phyloP scores from a whole-genome alignment of 2,329 filamentous ascomycete genomes.

The Diplodia scrobiculata region DNA sequence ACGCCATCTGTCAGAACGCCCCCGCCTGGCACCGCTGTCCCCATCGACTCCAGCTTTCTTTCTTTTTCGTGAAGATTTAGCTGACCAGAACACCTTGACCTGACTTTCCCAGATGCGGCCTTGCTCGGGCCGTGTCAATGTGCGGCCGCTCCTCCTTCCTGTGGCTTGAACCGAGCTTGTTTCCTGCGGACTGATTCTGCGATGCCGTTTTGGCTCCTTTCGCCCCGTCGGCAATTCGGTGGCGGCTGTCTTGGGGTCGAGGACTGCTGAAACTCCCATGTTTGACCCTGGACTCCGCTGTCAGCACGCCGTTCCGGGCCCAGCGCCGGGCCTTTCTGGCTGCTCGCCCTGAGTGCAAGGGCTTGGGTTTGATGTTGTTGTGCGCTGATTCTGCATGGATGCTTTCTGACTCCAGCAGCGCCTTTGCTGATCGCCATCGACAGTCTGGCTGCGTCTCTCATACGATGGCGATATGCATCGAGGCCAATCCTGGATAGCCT shows the following conservation, averaged over 20 bases:
- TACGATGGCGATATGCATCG: not conserved
- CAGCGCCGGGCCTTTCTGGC: not conserved
- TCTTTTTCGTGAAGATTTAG: not conserved
- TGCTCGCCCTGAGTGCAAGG: not conserved
- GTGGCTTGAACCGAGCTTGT: not conserved
- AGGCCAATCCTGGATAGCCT: not conserved
- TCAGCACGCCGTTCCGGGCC: slow-evolving; percentile 1
- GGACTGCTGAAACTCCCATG: not conserved
- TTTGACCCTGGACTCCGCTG: not conserved
- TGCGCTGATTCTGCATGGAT: not conserved
- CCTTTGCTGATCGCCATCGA: slow-evolving; percentile 2
- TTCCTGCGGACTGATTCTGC: too few species aligned
- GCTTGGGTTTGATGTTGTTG: slow-evolving; percentile 2
- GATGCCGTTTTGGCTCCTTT: not conserved
- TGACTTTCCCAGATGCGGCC: too few species aligned
- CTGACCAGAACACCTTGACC: not conserved
- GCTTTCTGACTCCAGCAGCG: not conserved
- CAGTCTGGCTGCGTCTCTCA: not conserved
- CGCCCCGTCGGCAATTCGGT: not conserved
- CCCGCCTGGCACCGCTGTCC: not conserved
- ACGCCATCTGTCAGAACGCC: slow-evolving; percentile 3
- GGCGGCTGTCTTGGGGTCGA: slow-evolving; percentile 1
- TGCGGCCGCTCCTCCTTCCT: not conserved
- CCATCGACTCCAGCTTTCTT: not conserved
- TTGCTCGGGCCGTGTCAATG: too few species aligned